A percentile compares a stretch with the other conserved stretches of the same genome.
Conservation (phyloP, 257 asterid species). For the Capsicum rhomboideum region DNA sequence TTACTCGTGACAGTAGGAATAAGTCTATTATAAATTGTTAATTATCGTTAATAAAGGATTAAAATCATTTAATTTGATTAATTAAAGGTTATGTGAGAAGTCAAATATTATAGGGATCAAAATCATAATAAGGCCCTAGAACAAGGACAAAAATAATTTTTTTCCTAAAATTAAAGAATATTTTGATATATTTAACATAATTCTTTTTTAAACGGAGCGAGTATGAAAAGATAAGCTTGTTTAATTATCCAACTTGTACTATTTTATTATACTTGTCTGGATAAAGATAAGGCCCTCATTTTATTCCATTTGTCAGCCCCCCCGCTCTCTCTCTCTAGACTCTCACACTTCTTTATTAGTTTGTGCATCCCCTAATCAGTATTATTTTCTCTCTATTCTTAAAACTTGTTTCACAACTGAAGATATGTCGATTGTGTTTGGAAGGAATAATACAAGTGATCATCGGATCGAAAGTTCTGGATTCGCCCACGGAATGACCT, state of each 20-base stretch:
- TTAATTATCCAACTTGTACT: constrained; percentile 44
- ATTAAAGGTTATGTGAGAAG: too few relatives aligned
- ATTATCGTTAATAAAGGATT: too few relatives aligned
- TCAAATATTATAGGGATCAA: too few relatives aligned
- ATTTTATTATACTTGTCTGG: constrained; percentile 28
- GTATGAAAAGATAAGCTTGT: constrained; percentile 38
- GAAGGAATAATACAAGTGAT: constrained; percentile 31
- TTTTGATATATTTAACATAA: too few relatives aligned
- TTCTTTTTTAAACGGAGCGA: too few relatives aligned
- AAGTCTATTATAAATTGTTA: too few relatives aligned
- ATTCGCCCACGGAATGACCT: constrained; percentile 22
- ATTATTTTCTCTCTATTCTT: not conserved
- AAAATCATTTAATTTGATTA: too few relatives aligned
- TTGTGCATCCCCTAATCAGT: not conserved
- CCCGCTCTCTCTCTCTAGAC: not conserved
- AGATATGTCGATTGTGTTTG: constrained; percentile 33
- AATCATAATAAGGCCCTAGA: too few relatives aligned
- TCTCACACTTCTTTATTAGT: not conserved
- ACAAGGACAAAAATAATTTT: too few relatives aligned
- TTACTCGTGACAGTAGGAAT: too few relatives aligned
- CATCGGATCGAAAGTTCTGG: constrained; percentile 25
- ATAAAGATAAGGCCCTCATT: constrained; percentile 45
- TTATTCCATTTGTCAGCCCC: constrained; percentile 12
- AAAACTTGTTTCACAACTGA: not conserved
- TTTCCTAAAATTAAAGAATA: too few relatives aligned